Base-by-base conservation (phyloP, 2,329 filamentous ascomycete species). In the Neocatenulostroma microsporum region DNA sequence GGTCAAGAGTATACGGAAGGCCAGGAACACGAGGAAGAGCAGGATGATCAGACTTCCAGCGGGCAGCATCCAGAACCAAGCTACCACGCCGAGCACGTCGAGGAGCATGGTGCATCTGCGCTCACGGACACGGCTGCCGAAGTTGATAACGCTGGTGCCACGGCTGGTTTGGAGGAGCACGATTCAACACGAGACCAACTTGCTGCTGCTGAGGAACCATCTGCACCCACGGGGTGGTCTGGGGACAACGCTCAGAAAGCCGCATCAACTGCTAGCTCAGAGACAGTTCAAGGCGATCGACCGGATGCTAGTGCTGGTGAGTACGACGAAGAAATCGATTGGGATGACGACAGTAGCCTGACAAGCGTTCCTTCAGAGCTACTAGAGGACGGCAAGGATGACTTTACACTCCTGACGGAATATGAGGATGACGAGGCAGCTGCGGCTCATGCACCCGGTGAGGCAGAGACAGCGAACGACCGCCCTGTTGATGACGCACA, bases 291-390 rank as follows among this genome's bases (percentile, higher is more conserved):
- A 35, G 46, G 39, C 19, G 45, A 48, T 38, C 10, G 17, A 15
- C 36, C 45, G 34, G 44, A 50, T 30, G 43, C 44, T 21, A 31
- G 34, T 17, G 42, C 41, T 44, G 54, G 53, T 57, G 46, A 57
- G 53, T 52, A 48, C 30, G 19, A 39, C 17, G 17, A 25, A 30
- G 47, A 51, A 12, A 50, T 54, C 21, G 46, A 51, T 23, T 56
- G 40, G 44, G 42, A 46, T 30, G 45, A 50, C 18, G 47, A 51
- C 39, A 41, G 39, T 36, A 36, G 40, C 34, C 50, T 55, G 45
- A 57, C 51, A 23, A 41, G 33, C 23, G 11, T 34, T 17, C 4
- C 33, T 21, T 40, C 47, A 54, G 53, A 55, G 33, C 33, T 30
- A 20, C 40, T 38, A 31, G 39, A 37, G 23, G 41, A 43, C 21